Evolutionary conservation across 2,329 filamentous ascomycete genomes (phyloP), one percentile per base, ranked within the genome.

Genomic region (Scytalidium lignicola): DNA sequence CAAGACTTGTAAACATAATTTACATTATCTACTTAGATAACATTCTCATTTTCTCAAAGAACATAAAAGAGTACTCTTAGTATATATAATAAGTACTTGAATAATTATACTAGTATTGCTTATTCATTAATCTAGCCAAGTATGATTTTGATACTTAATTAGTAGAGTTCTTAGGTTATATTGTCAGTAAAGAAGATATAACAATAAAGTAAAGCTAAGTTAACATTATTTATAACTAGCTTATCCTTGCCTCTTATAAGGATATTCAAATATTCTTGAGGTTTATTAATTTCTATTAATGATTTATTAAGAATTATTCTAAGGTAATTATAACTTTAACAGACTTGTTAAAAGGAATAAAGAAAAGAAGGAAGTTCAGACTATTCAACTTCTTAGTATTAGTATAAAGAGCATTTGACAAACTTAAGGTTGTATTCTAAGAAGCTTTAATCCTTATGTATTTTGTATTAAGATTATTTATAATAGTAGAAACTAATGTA

Each of bases 261-360:
- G 53, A 65, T 1, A 46, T 66, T 8, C 52, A 61, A 48, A 39
- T 47, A 2, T 65, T 67, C 46, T 17, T 66, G 12, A 53, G 57
- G 1, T 68, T 67, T 50, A 48, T 52, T 8, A 68, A 68, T 49
- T 68, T 66, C 40, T 68, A 68, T 44, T 8, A 50, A 40, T 32
- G 51, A n/a, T 68, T 67, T 51, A 64, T 68, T 10, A 44, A 51
- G 10, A 39, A 43, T 3, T 69, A 61, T 42, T 58, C 50, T 15
- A 18, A 21, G n/a, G 6, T 44, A 23, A 37, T n/a, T 37, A n/a
- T 17, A 15, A 5, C 32, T 15, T 15, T 37, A 15, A 37, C n/a
- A 8, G 15, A 37, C 15, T n/a, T 37, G 8, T 13, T 37, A n/a
- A 37, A 37, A n/a, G 32, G n/a, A 7, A 37, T 37, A n/a, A 37